Conservation (phyloP, 345 rosid species). For the Ailanthus altissimus region DNA sequence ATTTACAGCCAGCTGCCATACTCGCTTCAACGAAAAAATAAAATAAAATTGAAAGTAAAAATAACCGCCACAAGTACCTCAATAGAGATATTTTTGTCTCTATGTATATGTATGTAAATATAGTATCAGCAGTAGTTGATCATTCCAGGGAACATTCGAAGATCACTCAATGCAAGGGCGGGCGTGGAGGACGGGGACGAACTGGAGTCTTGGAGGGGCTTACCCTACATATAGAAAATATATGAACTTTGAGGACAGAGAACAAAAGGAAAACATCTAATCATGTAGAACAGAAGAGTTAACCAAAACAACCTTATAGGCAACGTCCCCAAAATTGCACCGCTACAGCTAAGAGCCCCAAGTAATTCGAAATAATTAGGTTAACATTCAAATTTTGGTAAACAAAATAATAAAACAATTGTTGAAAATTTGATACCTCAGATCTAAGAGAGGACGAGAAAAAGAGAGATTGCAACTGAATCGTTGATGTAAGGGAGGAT, state of each 20-base stretch:
- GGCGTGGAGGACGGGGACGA: slow-evolving; percentile 68
- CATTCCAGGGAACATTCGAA: slow-evolving; percentile 23
- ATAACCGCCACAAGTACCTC: slow-evolving; percentile 38
- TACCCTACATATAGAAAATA: slow-evolving; percentile 57
- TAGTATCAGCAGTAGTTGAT: slow-evolving; percentile 29
- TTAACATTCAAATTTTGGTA: too few species aligned
- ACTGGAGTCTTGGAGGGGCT: slow-evolving; percentile 99
- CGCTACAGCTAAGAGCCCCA: slow-evolving; percentile 90
- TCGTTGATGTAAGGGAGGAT: too few species aligned
- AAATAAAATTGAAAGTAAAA: too few species aligned
- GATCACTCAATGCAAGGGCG: slow-evolving; percentile 37
- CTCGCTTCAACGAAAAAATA: too few species aligned
- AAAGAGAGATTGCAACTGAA: too few species aligned
- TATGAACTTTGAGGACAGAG: not conserved
- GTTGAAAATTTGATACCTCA: too few species aligned
- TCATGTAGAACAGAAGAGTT: not conserved
- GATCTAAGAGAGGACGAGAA: too few species aligned
- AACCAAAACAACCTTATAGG: slow-evolving; percentile 65
- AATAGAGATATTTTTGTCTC: slow-evolving; percentile 31
- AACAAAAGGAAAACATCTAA: not conserved
- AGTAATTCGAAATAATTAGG: too few species aligned
- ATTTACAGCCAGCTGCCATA: too few species aligned
- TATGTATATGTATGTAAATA: slow-evolving; percentile 32
- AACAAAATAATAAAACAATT: too few species aligned
- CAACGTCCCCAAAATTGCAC: slow-evolving; percentile 70